These are phyloP conservation scores for Lupinus albus DNA, from an alignment of 306 rosid genomes.

Conservation along the genomic window DNA sequence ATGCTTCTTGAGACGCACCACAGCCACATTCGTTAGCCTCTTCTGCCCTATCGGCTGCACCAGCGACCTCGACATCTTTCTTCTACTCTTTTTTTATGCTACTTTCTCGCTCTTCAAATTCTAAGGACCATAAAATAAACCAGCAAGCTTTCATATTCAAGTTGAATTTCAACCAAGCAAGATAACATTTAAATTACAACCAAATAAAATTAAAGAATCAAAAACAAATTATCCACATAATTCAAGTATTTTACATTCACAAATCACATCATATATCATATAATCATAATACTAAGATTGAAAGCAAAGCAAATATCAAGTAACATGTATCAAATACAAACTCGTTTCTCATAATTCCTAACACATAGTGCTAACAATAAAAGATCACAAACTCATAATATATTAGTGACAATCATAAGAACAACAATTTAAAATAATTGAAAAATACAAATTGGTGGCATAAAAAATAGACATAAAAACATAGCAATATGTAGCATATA, in stretches of 20 bases:
- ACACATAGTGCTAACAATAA: not conserved
- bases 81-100: not conserved
- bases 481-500: no score
- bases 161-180: not conserved
- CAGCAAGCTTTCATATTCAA: not conserved
- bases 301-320: not conserved
- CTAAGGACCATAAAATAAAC: not conserved
- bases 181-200: not conserved
- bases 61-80: slow-evolving; percentile 58
- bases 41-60: slow-evolving; percentile 96
- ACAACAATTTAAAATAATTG: no score
- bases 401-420: not conserved
- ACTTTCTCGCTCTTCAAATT: not conserved
- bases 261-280: not conserved
- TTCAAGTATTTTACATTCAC: not conserved
- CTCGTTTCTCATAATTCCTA: not conserved
- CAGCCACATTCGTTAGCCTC: slow-evolving; percentile 91
- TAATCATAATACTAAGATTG: not conserved
- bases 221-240: no score
- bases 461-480: no score
- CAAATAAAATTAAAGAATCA: no score
- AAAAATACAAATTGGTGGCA: no score
- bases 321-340: not conserved
- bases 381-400: not conserved
- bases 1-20: slow-evolving; percentile 78